phyloP scores from a whole-genome alignment of 2,329 filamentous ascomycete species.

The Phyllosticta capitalensis region DNA sequence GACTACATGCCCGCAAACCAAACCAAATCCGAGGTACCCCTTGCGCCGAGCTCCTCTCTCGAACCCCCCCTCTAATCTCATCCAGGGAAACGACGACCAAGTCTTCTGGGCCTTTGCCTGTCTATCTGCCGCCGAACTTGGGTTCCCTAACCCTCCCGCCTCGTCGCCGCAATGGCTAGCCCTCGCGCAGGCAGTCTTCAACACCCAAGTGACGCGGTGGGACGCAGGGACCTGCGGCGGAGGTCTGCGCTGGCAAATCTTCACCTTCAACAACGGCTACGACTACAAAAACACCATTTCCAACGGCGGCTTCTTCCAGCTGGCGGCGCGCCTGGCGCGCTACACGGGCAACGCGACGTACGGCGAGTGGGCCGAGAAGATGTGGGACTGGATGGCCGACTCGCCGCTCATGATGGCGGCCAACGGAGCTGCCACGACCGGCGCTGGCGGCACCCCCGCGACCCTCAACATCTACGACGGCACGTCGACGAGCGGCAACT shows the following conservation, averaged over 20 bases:
- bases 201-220: constrained; percentile 27
- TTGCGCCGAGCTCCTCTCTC: background rate
- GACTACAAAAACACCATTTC: constrained; percentile 31
- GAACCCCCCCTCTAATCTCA: background rate
- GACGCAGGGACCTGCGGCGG: constrained; percentile 20
- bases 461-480: constrained; percentile 22
- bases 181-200: constrained; percentile 33
- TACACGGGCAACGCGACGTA: constrained; percentile 30
- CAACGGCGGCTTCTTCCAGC: constrained; percentile 30
- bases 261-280: constrained; percentile 25
- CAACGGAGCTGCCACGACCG: constrained; percentile 13
- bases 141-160: constrained; percentile 33
- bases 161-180: constrained; percentile 35
- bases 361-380: constrained; percentile 25
- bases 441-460: background rate
- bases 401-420: constrained; percentile 15
- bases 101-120: constrained; percentile 49
- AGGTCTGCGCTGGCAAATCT: constrained; percentile 30
- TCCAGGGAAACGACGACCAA: constrained; percentile 47
- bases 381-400: constrained; percentile 26
- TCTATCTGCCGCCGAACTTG: constrained; percentile 46
- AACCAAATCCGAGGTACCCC: constrained; percentile 21
- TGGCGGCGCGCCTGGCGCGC: constrained; percentile 27
- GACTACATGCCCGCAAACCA: constrained; percentile 24
- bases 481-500: constrained; percentile 14